phyloP scores from a whole-genome alignment of 2,329 filamentous ascomycete genomes.

The Venturia asperata region DNA sequence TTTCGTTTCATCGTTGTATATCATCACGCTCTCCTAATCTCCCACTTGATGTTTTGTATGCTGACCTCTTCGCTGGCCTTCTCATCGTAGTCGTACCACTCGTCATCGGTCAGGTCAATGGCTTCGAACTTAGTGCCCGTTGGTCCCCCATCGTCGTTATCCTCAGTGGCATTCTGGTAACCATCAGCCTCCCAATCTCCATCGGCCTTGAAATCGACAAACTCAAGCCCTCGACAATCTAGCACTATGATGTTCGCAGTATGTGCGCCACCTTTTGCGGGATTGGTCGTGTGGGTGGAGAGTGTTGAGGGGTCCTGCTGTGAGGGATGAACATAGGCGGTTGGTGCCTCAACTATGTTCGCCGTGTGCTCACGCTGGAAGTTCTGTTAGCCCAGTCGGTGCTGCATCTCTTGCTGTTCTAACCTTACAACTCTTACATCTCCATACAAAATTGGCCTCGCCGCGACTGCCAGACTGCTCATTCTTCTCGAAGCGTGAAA shows the following conservation, averaged over 20 bases:
- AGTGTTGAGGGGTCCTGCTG: constrained; percentile 1
- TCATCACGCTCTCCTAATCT: constrained; percentile 62
- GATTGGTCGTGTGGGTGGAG: constrained; percentile 28
- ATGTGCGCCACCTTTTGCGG: constrained; percentile 62
- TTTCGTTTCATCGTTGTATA: not conserved
- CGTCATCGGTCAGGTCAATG: constrained; percentile 79
- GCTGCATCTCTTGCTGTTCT: constrained; percentile 21
- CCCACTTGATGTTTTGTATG: constrained; percentile 83
- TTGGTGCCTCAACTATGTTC: constrained; percentile 68
- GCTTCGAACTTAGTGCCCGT: constrained; percentile 72
- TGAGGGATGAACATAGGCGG: constrained; percentile 47
- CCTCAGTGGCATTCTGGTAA: constrained; percentile 41
- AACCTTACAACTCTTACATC: constrained; percentile 96
- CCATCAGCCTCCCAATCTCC: constrained; percentile 88
- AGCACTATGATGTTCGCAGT: constrained; percentile 76
- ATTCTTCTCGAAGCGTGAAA: constrained; percentile 76
- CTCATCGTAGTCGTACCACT: constrained; percentile 98
- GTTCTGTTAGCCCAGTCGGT: constrained; percentile 5
- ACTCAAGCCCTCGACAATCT: constrained; percentile 90
- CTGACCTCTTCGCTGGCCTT: constrained; percentile 87
- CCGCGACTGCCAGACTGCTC: constrained; percentile 89
- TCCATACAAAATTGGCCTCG: constrained; percentile 99
- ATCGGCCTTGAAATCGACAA: constrained; percentile 83
- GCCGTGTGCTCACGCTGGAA: constrained; percentile 74
- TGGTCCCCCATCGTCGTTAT: not conserved